A percentile compares a stretch with the other conserved stretches of the same genome.
Conservation (phyloP, 2,329 filamentous ascomycete species). For the Fusarium devonianum region DNA sequence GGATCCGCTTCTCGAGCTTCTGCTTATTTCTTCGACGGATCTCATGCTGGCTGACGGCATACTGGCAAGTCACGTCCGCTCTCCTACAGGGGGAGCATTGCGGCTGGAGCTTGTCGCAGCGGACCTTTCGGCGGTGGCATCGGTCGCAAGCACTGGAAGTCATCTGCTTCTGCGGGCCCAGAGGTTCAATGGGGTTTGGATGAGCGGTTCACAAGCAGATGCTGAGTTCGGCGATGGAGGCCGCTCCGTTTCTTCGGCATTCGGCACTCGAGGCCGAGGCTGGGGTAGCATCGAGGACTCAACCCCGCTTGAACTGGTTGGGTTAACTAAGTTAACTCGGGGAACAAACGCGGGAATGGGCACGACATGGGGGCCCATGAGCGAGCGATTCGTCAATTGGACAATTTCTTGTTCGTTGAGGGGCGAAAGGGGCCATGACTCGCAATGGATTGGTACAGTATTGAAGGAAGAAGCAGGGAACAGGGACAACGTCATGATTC, state of each 20-base stretch:
- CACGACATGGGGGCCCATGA: no score
- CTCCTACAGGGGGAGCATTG: slow-evolving; percentile 48
- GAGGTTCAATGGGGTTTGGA: not conserved
- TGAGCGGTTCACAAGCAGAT: not conserved
- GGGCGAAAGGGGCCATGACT: not conserved
- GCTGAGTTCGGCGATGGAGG: slow-evolving; percentile 9
- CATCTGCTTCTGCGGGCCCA: slow-evolving; percentile 7
- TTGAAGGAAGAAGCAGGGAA: not conserved
- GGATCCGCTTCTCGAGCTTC: slow-evolving; percentile 45
- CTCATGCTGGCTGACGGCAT: slow-evolving; percentile 45
- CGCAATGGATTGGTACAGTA: not conserved
- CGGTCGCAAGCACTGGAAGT: slow-evolving; percentile 47
- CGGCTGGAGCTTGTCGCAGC: slow-evolving; percentile 50
- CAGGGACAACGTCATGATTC: not conserved
- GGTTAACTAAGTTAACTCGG: no score
- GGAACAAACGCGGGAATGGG: no score
- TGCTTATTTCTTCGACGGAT: slow-evolving; percentile 44
- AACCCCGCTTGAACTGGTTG: slow-evolving; percentile 33
- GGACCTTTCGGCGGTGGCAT: slow-evolving; percentile 52
- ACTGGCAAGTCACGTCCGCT: slow-evolving; percentile 45
- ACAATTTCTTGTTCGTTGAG: no score
- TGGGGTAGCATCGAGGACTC: slow-evolving; percentile 1
- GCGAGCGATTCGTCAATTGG: no score
- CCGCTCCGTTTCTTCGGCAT: slow-evolving; percentile 1
- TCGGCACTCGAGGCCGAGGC: slow-evolving; percentile 31